A percentile compares a stretch with the other conserved stretches of the same genome.
Evolutionary conservation across 305 asterid species (phyloP).

Genomic region (Fraxinus angustifolia): DNA sequence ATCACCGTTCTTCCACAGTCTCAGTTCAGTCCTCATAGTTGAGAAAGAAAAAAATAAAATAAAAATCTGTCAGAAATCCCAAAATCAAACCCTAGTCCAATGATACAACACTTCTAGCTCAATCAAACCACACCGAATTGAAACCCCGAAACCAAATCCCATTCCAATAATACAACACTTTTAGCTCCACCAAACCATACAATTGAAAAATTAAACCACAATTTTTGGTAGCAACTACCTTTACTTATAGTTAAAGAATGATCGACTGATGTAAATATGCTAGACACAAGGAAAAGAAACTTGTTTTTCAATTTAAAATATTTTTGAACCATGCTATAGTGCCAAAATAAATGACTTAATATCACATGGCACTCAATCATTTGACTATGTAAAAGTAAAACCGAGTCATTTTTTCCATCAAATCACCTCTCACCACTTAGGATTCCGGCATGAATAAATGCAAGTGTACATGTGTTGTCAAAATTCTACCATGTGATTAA

Average conservation of each 20-base stretch:
- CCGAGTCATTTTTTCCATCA: too few species aligned
- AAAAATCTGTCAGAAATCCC: neutral
- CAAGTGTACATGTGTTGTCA: too few species aligned
- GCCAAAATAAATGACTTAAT: too few species aligned
- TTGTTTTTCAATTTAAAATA: neutral
- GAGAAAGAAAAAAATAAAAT: neutral
- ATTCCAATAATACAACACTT: neutral
- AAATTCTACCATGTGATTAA: too few species aligned
- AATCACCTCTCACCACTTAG: too few species aligned
- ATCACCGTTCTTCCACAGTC: neutral
- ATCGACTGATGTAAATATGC: neutral
- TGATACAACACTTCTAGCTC: neutral
- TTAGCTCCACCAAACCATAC: neutral
- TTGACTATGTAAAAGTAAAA: too few species aligned
- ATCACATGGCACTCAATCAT: too few species aligned
- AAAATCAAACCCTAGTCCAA: neutral
- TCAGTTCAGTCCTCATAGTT: neutral
- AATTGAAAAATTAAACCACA: neutral
- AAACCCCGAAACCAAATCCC: neutral
- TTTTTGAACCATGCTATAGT: too few species aligned
- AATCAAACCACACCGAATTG: neutral
- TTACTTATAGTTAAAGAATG: neutral
- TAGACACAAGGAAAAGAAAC: neutral
- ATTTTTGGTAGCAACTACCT: neutral
- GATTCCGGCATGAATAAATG: too few species aligned